Conservation (phyloP, 768 basidiomycete genomes). For the Psilocybe azurescens region DNA sequence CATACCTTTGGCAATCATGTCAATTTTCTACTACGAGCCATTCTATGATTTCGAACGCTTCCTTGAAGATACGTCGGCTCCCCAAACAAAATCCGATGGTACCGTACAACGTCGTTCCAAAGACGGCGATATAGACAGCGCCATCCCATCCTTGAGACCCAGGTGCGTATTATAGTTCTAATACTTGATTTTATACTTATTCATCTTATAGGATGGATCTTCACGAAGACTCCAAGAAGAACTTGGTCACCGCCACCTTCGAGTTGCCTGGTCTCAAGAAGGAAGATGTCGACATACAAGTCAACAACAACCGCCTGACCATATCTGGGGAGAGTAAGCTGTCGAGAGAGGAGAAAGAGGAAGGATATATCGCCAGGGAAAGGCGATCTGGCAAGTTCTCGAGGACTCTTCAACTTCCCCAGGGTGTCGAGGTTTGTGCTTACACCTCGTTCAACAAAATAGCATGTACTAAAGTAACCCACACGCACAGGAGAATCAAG, state of each 20-base stretch:
- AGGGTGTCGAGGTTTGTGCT: slow-evolving; percentile 53
- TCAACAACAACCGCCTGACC: slow-evolving; percentile 54
- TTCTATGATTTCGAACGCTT: slow-evolving; percentile 6
- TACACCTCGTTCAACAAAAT: neutral
- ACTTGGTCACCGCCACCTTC: slow-evolving; percentile 59
- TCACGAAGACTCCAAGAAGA: slow-evolving; percentile 50
- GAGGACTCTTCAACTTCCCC: slow-evolving; percentile 56
- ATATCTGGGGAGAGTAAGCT: slow-evolving; percentile 53
- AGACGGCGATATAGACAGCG: neutral
- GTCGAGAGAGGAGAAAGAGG: slow-evolving; percentile 38
- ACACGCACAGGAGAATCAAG: slow-evolving; percentile 32
- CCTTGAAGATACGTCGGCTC: neutral
- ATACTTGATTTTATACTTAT: neutral
- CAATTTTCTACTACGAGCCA: slow-evolving; percentile 4
- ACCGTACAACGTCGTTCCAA: neutral
- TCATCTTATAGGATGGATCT: slow-evolving; percentile 53
- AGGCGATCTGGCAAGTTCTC: slow-evolving; percentile 51
- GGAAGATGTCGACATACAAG: slow-evolving; percentile 57
- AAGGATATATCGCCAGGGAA: slow-evolving; percentile 52
- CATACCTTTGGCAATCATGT: neutral
- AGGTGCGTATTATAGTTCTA: slow-evolving; percentile 27
- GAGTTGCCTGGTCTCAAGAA: slow-evolving; percentile 64
- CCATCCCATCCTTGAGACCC: slow-evolving; percentile 27
- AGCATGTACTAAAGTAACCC: slow-evolving; percentile 19
- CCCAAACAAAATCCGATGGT: neutral